These are phyloP conservation scores for Catunica adiposa DNA, from an alignment of 2,329 filamentous ascomycete genomes.

Conservation along the genomic window DNA sequence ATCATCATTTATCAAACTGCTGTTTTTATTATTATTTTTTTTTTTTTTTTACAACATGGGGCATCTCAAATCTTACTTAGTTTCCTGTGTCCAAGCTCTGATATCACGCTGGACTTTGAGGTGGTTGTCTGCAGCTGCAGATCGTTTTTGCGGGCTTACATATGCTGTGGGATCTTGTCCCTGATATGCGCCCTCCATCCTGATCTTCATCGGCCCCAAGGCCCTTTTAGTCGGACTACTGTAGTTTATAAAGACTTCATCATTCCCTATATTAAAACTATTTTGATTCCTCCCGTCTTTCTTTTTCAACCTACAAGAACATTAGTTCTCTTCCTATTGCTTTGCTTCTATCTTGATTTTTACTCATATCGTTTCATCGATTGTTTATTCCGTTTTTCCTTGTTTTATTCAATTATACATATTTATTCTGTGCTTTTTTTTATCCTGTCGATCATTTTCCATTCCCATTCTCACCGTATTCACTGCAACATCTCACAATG, in stretches of 20 bases:
- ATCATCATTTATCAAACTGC: too few species aligned
- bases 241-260: not conserved
- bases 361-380: not conserved
- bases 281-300: not conserved
- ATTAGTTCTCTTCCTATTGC: not conserved
- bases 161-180: too few species aligned
- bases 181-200: too few species aligned
- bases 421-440: not conserved
- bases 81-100: too few species aligned
- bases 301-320: not conserved
- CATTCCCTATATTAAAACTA: not conserved
- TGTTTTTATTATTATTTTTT: too few species aligned
- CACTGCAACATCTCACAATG: constrained; percentile 9
- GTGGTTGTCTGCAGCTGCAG: too few species aligned
- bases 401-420: not conserved
- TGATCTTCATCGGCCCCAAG: too few species aligned
- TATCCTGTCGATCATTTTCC: not conserved
- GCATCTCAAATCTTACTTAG: too few species aligned
- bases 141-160: too few species aligned
- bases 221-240: too few species aligned
- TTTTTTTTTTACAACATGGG: too few species aligned
- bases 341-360: not conserved
- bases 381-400: not conserved
- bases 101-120: too few species aligned
- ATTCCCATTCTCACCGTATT: not conserved